Evolutionary conservation across 371 early-diverging fungal species (phyloP).

Genomic region (Fennellomyces sp.): DNA sequence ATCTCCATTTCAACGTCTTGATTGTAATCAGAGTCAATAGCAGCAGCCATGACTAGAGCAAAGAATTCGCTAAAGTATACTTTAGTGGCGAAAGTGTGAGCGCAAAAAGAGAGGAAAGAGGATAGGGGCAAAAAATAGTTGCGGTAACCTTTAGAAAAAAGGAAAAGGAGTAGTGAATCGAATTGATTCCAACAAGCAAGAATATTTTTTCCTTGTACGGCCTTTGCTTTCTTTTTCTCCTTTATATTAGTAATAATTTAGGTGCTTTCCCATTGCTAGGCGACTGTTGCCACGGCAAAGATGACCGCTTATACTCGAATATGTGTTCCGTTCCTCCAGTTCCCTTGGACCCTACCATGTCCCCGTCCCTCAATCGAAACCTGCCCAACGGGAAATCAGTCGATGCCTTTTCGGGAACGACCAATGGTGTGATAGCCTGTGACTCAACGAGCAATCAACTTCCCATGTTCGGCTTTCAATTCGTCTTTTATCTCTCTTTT

Average conservation of each 20-base stretch:
- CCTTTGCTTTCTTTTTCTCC: too few species aligned
- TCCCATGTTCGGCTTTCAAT: background rate
- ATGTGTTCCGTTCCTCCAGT: too few species aligned
- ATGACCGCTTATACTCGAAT: too few species aligned
- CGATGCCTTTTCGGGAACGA: background rate
- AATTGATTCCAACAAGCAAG: too few species aligned
- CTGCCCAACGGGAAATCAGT: background rate
- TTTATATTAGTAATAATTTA: too few species aligned
- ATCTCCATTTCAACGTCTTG: constrained; percentile 29
- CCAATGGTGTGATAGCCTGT: background rate
- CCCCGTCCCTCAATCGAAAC: background rate
- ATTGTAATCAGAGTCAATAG: constrained; percentile 1
- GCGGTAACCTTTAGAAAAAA: background rate
- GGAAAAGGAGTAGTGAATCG: background rate
- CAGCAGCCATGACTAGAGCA: constrained; percentile 5
- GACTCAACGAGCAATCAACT: background rate
- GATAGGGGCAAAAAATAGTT: background rate
- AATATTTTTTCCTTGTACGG: too few species aligned
- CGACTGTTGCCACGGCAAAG: too few species aligned
- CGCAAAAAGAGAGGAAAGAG: background rate
- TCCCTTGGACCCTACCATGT: too few species aligned
- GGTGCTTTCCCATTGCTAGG: too few species aligned
- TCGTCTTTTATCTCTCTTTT: background rate
- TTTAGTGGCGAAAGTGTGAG: background rate
- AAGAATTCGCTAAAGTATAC: background rate